A percentile compares a stretch with the other conserved stretches of the same genome.
Conservation (phyloP, 805 yeast genomes). For the Tanozyma kutaoensis region DNA sequence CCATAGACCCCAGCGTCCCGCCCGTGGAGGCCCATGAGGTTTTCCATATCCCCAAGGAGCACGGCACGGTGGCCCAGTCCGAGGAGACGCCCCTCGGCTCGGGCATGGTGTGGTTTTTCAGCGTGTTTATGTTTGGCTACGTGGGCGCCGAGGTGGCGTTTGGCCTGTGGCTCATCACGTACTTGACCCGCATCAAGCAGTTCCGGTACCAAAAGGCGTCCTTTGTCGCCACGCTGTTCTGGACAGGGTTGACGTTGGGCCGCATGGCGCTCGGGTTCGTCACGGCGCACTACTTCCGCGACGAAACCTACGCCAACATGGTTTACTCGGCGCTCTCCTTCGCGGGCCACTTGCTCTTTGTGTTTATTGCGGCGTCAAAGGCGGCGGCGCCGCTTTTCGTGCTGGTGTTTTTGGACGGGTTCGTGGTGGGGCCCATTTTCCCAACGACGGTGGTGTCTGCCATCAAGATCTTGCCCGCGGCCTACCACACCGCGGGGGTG, state of each 20-base stretch:
- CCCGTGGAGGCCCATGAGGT: constrained; percentile 2
- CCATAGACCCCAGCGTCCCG: constrained; percentile 1
- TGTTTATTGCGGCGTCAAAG: no score
- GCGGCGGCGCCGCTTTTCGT: constrained; percentile 20
- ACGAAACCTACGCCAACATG: constrained; percentile 33
- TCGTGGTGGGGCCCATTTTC: constrained; percentile 39
- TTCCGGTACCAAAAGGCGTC: constrained; percentile 25
- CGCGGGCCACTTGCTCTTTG: constrained; percentile 14
- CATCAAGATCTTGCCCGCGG: constrained; percentile 46
- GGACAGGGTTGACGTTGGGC: constrained; percentile 39
- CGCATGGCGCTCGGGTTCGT: constrained; percentile 37
- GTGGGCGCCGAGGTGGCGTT: constrained; percentile 41
- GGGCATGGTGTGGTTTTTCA: constrained; percentile 24
- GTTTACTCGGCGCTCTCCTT: constrained; percentile 20
- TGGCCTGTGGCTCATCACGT: constrained; percentile 42
- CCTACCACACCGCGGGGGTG: constrained; percentile 49
- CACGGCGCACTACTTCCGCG: constrained; percentile 33
- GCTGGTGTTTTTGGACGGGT: constrained; percentile 29
- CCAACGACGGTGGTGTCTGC: constrained; percentile 63
- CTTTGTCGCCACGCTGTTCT: constrained; percentile 35
- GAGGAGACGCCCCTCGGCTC: constrained; percentile 19
- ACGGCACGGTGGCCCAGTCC: constrained; percentile 2
- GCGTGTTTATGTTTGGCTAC: constrained; percentile 30
- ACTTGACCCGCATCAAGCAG: constrained; percentile 25
- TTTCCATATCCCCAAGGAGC: constrained; percentile 5